Percentiles rank a stretch among this genome's conserved stretches.
Conservation (phyloP, 441 rosid species). For the Populus trichocarpa region DNA sequence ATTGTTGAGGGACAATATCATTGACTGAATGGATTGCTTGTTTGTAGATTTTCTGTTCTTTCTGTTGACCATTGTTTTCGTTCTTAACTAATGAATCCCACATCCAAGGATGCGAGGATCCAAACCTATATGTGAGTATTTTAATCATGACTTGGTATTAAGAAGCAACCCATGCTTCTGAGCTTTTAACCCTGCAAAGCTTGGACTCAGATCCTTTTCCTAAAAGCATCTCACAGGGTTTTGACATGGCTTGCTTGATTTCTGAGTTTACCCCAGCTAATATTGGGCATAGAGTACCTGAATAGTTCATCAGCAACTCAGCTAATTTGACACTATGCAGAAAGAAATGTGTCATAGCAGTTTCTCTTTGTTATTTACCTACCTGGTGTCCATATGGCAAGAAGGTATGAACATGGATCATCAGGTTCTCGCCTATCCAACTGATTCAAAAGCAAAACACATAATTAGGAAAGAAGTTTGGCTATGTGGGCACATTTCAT, state of each 20-base stretch:
- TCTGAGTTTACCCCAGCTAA: background rate
- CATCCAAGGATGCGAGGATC: background rate
- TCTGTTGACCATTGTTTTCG: background rate
- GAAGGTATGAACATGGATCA: slow-evolving; percentile 94
- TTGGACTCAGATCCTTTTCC: background rate
- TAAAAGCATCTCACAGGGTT: background rate
- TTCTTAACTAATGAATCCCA: background rate
- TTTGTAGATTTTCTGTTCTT: background rate
- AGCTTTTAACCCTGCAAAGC: background rate
- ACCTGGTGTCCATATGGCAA: slow-evolving; percentile 99
- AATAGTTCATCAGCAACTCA: background rate
- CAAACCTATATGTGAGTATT: background rate
- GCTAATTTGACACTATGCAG: background rate
- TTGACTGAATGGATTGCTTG: background rate
- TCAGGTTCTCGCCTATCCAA: slow-evolving; percentile 81
- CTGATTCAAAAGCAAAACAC: slow-evolving; percentile 35
- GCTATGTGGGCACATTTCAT: background rate
- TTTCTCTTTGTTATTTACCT: slow-evolving; percentile 1
- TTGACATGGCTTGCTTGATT: background rate
- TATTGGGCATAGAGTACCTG: background rate
- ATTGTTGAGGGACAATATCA: slow-evolving; percentile 1
- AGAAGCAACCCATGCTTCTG: background rate
- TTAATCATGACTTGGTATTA: background rate
- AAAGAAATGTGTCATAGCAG: background rate
- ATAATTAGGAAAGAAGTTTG: slow-evolving; percentile 7